Percentiles rank a stretch among this genome's conserved stretches.
Conservation (phyloP, 768 basidiomycete genomes). For the Mycena latifolia region DNA sequence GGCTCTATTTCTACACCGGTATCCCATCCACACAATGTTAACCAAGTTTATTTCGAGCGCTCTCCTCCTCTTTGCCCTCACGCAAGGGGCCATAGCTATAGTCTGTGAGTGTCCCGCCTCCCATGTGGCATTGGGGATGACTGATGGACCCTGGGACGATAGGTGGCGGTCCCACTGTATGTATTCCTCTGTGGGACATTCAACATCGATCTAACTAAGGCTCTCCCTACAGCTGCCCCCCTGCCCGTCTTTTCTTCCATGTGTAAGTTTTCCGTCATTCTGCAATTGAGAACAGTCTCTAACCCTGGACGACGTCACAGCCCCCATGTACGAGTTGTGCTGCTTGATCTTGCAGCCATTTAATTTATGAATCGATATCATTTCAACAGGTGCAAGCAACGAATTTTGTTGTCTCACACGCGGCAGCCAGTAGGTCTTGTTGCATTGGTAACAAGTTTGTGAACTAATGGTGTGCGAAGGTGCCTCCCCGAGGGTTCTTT, state of each 20-base stretch:
- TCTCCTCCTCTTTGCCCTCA: no score
- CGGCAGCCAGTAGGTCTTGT: constrained; percentile 1
- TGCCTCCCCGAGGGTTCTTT: background rate
- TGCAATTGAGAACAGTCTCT: background rate
- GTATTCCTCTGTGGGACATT: background rate
- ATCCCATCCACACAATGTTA: no score
- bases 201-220: background rate
- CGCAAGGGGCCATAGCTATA: constrained; percentile 4
- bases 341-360: background rate
- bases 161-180: constrained; percentile 11
- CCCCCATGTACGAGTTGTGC: background rate
- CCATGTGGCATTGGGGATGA: background rate
- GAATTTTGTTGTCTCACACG: constrained; percentile 3
- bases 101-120: background rate
- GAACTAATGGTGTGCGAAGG: background rate
- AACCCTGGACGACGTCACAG: background rate
- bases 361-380: background rate
- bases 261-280: background rate
- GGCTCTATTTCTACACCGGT: no score
- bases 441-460: background rate
- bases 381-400: background rate
- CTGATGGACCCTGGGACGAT: background rate
- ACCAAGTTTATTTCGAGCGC: no score
- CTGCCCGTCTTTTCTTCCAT: no score
- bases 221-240: background rate